These are phyloP conservation scores for Trichosporon sp. DNA, from an alignment of 1,284 basidiomycete genomes.

Conservation along the genomic window DNA sequence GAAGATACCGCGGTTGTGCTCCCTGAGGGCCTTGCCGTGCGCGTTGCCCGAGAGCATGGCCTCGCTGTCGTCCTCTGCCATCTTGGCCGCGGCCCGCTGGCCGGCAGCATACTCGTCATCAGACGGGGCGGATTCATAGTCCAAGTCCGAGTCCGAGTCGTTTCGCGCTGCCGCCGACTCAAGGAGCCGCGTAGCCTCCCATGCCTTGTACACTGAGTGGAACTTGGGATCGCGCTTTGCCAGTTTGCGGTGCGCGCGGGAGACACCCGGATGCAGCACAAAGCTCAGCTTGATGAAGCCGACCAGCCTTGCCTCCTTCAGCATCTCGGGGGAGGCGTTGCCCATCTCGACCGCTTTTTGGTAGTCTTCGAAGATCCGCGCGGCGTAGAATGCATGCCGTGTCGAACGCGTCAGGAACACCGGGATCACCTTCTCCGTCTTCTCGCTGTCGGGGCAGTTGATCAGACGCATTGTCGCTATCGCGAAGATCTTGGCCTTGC, in stretches of 20 bases:
- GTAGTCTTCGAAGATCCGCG: neutral
- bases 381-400: conserved; percentile 23
- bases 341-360: conserved; percentile 14
- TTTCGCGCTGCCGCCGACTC: neutral
- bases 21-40: conserved; percentile 42
- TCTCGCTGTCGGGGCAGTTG: conserved; percentile 33
- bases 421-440: conserved; percentile 21
- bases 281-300: conserved; percentile 35
- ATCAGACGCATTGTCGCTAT: conserved; percentile 32
- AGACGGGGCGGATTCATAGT: conserved; percentile 6
- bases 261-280: conserved; percentile 37
- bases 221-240: conserved; percentile 40
- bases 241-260: conserved; percentile 36
- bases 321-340: neutral
- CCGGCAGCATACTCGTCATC: neutral
- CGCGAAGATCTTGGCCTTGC: conserved; percentile 38
- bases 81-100: conserved; percentile 7
- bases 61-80: conserved; percentile 21
- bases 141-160: conserved; percentile 10
- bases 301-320: conserved; percentile 15
- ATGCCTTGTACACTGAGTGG: conserved; percentile 41
- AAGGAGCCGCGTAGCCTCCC: conserved; percentile 28
- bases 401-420: conserved; percentile 36
- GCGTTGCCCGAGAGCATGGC: conserved; percentile 27
- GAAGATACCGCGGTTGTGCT: conserved; percentile 41